Evolutionary conservation across 208 protist species (phyloP).

Genomic region (Trypanosoma cruzi): DNA sequence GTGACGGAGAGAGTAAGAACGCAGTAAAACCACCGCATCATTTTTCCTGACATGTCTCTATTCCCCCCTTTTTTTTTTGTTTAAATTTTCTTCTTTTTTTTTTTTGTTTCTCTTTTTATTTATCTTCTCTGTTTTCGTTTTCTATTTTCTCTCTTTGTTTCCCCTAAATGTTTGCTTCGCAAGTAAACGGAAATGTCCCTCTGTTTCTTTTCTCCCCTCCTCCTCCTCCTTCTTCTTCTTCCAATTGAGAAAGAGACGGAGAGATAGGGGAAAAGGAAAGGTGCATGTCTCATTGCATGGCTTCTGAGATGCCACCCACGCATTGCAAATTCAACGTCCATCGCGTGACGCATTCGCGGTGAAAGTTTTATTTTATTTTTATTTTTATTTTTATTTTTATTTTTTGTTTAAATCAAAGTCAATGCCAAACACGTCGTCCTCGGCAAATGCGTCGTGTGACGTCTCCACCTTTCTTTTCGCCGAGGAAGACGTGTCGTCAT

Average conservation of each 20-base stretch:
- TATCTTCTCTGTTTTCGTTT: neutral
- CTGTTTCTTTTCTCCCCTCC: neutral
- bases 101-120: neutral
- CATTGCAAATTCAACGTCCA: neutral
- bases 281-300: neutral
- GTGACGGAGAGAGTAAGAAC: no score
- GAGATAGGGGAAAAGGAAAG: neutral
- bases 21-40: no score
- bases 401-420: constrained; percentile 7
- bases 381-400: neutral
- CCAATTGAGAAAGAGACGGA: neutral
- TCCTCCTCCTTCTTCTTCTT: no score
- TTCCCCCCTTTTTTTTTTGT: neutral
- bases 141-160: no score
- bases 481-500: neutral
- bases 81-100: neutral
- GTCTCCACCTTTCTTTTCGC: neutral
- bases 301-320: neutral
- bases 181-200: no score
- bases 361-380: neutral
- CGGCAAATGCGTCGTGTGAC: constrained; percentile 3
- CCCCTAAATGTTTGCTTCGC: no score
- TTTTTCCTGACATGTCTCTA: neutral
- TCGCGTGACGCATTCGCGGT: no score
- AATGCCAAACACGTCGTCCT: constrained; percentile 19